Evolutionary conservation across 768 basidiomycete genomes (phyloP).

Genomic region (Amanita brunnescens): DNA sequence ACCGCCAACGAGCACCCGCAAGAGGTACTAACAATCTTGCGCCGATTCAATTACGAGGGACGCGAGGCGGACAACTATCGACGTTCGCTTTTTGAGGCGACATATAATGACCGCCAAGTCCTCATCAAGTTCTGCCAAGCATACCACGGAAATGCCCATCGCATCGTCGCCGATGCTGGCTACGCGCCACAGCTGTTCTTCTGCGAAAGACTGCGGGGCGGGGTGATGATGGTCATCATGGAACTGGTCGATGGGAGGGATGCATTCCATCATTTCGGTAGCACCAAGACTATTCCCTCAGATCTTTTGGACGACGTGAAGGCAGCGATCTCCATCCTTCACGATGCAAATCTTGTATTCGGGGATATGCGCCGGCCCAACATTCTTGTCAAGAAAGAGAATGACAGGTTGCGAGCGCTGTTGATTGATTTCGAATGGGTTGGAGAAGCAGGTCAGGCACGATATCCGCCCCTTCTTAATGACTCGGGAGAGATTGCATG

Average conservation of each 20-base stretch:
- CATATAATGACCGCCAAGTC: no score
- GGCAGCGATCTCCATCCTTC: slow-evolving; percentile 7
- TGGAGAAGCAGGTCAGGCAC: no score
- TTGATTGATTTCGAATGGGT: not conserved
- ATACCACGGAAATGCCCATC: no score
- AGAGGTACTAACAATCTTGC: not conserved
- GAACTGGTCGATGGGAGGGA: no score
- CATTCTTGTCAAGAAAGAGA: slow-evolving; percentile 9
- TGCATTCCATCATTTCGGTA: no score
- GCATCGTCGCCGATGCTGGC: no score
- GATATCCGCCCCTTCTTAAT: no score
- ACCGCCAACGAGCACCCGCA: slow-evolving; percentile 1
- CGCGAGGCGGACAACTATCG: not conserved
- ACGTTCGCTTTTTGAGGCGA: slow-evolving; percentile 1
- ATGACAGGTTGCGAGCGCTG: slow-evolving; percentile 3
- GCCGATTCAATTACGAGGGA: not conserved
- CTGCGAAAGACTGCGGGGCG: not conserved
- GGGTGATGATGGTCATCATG: not conserved
- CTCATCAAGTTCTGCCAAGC: no score
- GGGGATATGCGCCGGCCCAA: slow-evolving; percentile 13
- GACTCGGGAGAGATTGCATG: no score
- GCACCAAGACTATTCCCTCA: no score
- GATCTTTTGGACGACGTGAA: not conserved
- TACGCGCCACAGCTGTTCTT: no score
- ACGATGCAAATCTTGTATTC: slow-evolving; percentile 9